Evolutionary conservation across 2,329 filamentous ascomycete genomes (phyloP).

Genomic region (Keithomyces neogunnii): DNA sequence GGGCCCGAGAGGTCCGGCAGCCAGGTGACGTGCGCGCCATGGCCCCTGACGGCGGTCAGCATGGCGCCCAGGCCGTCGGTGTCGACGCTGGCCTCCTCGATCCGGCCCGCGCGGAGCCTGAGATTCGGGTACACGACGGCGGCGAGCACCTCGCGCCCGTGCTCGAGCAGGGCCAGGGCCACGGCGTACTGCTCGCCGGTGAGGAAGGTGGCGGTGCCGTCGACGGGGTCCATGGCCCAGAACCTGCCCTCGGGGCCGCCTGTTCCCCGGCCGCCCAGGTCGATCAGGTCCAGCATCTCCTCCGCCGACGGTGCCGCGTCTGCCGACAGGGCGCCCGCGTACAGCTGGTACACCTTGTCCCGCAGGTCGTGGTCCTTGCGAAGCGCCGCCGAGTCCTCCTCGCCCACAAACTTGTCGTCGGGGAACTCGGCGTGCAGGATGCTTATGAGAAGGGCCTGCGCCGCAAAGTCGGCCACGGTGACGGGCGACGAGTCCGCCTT

Average conservation of each 20-base stretch:
- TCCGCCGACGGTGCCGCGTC: constrained; percentile 30
- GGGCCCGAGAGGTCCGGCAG: constrained; percentile 14
- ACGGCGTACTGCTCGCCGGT: constrained; percentile 54
- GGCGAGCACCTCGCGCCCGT: constrained; percentile 49
- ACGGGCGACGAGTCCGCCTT: constrained; percentile 53
- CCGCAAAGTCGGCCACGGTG: constrained; percentile 55
- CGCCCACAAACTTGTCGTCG: constrained; percentile 49
- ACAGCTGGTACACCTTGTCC: constrained; percentile 47
- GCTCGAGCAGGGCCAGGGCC: constrained; percentile 47
- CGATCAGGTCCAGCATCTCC: constrained; percentile 54
- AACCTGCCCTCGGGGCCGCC: constrained; percentile 30
- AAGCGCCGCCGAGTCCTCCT: constrained; percentile 48
- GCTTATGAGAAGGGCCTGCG: constrained; percentile 52
- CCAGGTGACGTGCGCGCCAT: constrained; percentile 19
- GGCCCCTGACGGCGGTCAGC: constrained; percentile 23
- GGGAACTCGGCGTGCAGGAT: constrained; percentile 46
- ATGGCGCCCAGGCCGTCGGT: constrained; percentile 24
- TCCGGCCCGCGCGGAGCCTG: constrained; percentile 24
- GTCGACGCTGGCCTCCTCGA: constrained; percentile 25
- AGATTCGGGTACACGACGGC: constrained; percentile 56
- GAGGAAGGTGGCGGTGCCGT: constrained; percentile 56
- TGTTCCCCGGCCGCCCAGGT: constrained; percentile 40
- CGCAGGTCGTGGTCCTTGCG: constrained; percentile 38
- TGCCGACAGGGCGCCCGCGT: constrained; percentile 17
- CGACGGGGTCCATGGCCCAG: constrained; percentile 58